These are phyloP conservation scores for Ceratocystis diversiconidia DNA, from an alignment of 2,329 filamentous ascomycete species.

Conservation along the genomic window DNA sequence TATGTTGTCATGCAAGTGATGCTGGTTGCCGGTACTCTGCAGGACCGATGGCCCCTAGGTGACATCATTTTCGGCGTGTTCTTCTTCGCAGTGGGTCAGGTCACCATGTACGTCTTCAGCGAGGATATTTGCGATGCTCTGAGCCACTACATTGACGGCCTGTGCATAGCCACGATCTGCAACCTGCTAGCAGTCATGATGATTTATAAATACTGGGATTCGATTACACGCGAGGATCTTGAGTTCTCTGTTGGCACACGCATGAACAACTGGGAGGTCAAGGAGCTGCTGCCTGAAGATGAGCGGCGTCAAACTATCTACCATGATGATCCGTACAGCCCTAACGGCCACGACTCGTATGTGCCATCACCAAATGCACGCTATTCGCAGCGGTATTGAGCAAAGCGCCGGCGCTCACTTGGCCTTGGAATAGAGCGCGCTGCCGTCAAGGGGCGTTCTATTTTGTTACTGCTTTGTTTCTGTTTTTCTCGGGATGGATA, in stretches of 20 bases:
- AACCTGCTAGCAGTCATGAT: constrained; percentile 97
- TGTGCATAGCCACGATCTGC: constrained; percentile 88
- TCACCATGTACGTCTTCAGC: constrained; percentile 83
- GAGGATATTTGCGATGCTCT: constrained; percentile 68
- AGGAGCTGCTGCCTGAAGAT: constrained; percentile 72
- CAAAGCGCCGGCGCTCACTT: background rate
- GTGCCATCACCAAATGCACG: constrained; percentile 7
- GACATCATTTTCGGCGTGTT: constrained; percentile 82
- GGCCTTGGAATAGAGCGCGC: background rate
- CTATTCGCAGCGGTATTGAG: constrained; percentile 17
- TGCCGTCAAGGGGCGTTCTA: background rate
- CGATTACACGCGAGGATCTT: constrained; percentile 93
- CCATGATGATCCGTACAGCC: constrained; percentile 50
- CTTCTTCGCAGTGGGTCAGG: constrained; percentile 84
- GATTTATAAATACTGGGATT: constrained; percentile 99
- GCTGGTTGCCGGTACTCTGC: constrained; percentile 74
- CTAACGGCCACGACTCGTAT: constrained; percentile 24
- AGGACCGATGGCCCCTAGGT: constrained; percentile 89
- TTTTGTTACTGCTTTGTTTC: background rate
- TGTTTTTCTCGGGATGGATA: background rate
- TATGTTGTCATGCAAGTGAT: constrained; percentile 82
- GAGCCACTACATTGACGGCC: constrained; percentile 83
- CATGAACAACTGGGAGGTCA: constrained; percentile 97
- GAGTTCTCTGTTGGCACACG: constrained; percentile 94
- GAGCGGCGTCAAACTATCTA: constrained; percentile 63